phyloP scores from a whole-genome alignment of 257 asterid genomes.

The Scutellaria baicalensis region DNA sequence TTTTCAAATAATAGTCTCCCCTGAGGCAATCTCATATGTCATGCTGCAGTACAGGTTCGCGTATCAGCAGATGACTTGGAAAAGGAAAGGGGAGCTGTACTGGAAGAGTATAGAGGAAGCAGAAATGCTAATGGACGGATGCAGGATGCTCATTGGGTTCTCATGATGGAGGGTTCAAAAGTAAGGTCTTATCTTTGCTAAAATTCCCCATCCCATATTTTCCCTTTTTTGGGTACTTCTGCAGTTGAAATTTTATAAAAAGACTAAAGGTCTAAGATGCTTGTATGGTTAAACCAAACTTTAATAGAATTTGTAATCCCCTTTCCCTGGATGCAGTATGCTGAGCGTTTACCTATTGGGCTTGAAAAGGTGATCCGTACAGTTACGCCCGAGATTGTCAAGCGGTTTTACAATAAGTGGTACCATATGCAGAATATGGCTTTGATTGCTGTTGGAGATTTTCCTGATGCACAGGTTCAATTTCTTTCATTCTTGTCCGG shows the following conservation, averaged over 20 bases:
- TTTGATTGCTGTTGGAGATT: conserved; percentile 91
- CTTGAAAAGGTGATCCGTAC: conserved; percentile 79
- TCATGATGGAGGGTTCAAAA: conserved; percentile 98
- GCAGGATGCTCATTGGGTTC: conserved; percentile 95
- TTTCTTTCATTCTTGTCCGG: conserved; percentile 3
- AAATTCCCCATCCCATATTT: not conserved
- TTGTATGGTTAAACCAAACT: not conserved
- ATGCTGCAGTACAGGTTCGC: conserved; percentile 53
- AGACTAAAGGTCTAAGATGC: not conserved
- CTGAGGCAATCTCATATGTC: conserved; percentile 12
- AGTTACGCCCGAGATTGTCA: conserved; percentile 71
- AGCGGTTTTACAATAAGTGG: conserved; percentile 78
- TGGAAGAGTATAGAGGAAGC: conserved; percentile 84
- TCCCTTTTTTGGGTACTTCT: not conserved
- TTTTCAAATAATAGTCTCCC: not conserved
- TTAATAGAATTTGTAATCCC: conserved; percentile 1
- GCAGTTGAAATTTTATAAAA: not conserved
- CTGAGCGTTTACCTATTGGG: conserved; percentile 90
- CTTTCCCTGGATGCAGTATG: conserved; percentile 50
- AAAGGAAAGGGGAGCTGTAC: conserved; percentile 95
- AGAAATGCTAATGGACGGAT: conserved; percentile 91
- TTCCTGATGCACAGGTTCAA: conserved; percentile 78
- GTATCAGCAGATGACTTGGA: conserved; percentile 73
- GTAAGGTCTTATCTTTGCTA: conserved; percentile 29
- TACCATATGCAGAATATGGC: conserved; percentile 87